Conservation (phyloP, 192 early-diverging fungal species). For the Coemansia sp. region DNA sequence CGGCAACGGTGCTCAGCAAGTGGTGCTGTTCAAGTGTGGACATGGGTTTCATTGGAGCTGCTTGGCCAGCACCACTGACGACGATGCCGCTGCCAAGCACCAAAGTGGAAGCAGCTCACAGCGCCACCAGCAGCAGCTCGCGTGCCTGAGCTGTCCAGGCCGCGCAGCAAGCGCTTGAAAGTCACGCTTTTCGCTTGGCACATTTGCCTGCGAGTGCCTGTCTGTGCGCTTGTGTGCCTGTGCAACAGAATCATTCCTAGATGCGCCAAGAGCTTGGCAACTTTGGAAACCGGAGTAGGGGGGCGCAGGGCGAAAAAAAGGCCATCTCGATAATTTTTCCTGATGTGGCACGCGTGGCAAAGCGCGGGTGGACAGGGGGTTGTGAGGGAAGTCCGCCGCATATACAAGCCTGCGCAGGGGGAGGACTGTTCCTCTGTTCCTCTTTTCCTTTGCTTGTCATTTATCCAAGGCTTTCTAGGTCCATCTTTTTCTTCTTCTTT, state of each 20-base stretch:
- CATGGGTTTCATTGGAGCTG: slow-evolving; percentile 48
- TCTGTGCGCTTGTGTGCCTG: neutral
- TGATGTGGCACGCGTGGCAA: slow-evolving; percentile 24
- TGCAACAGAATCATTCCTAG: neutral
- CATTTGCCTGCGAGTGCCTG: too few species aligned
- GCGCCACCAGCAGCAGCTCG: slow-evolving; percentile 14
- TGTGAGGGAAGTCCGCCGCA: neutral
- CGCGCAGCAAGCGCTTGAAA: slow-evolving; percentile 5
- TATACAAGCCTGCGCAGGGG: slow-evolving; percentile 20
- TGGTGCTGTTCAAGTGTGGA: slow-evolving; percentile 53
- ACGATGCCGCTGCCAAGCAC: neutral
- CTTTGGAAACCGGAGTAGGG: slow-evolving; percentile 1
- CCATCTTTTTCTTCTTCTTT: slow-evolving; percentile 15
- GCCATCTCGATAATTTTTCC: slow-evolving; percentile 5
- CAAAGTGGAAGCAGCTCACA: slow-evolving; percentile 2
- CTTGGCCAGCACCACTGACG: slow-evolving; percentile 12
- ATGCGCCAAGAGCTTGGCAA: slow-evolving; percentile 12
- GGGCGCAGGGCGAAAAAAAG: neutral
- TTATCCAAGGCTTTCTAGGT: slow-evolving; percentile 7
- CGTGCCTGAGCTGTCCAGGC: slow-evolving; percentile 30
- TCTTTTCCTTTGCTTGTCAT: slow-evolving; percentile 21
- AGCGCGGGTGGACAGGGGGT: slow-evolving; percentile 21
- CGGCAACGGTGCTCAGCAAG: slow-evolving; percentile 14
- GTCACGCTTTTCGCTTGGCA: neutral
- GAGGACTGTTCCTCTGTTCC: slow-evolving; percentile 3